Evolutionary conservation across 1,284 basidiomycete species (phyloP), one percentile per base, ranked within the genome.

Genomic region (Ceratobasidium sp.): DNA sequence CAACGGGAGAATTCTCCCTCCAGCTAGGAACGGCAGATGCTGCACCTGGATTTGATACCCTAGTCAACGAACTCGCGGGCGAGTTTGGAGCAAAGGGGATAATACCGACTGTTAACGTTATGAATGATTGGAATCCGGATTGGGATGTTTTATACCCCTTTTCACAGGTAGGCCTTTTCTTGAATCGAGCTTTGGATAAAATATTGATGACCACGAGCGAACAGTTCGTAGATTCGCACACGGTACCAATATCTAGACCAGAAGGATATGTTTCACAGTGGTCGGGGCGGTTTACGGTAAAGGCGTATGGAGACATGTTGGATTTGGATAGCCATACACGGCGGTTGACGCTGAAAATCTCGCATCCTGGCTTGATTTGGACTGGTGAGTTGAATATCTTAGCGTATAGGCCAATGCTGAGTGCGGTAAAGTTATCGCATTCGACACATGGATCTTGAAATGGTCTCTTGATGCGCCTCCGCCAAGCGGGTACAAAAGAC

Each of bases 341-440:
- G 76, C 90, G 87, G 67, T 84, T 99, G 68, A 92, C 90, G 5
- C 83, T 99, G 44, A 86, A 88, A 61, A 88, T 98, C 61, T 86
- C 90, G 61, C 96, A 98, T 85, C 94, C 95, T 1, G 93, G 92
- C 12, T 85, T 96, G 44, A 96, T 97, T 79, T 97, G 96, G 96
- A 93, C 94, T 3, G 91, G 93, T 91, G 81, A 76, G 88, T 83
- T 13, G 44, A n/a, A n/a, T n/a, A n/a, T n/a, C n/a, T n/a, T n/a
- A n/a, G n/a, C n/a, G 5, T 7, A 74, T 38, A 12, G 40, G 26
- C 66, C 1, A 26, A 56, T 70, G n/a, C n/a, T n/a, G n/a, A n/a
- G n/a, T n/a, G n/a, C n/a, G n/a, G n/a, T n/a, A n/a, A n/a, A 90
- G 96, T 95, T 0, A 89, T 99, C 73, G 94, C 96, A 0, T 99